Conservation (phyloP, 495 filamentous ascomycete genomes). For the Xylaria palmicola region DNA sequence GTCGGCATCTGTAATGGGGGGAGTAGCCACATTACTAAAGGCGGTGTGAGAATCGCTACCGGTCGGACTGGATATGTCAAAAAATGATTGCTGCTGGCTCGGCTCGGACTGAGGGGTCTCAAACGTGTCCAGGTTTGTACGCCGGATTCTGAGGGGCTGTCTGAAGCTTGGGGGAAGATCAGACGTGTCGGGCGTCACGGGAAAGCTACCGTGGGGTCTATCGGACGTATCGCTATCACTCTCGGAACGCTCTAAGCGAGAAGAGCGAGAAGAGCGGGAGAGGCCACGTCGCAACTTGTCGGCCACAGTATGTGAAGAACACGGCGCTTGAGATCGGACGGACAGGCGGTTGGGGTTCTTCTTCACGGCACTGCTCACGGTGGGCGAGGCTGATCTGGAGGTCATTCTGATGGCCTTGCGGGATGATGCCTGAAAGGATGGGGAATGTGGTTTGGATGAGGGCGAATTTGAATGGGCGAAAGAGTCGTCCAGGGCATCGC, state of each 20-base stretch:
- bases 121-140: conserved; percentile 33
- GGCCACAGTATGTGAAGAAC: conserved; percentile 24
- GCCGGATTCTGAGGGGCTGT: conserved; percentile 33
- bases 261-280: conserved; percentile 25
- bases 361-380: conserved; percentile 24
- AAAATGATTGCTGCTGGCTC: conserved; percentile 48
- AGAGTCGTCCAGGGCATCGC: conserved; percentile 34
- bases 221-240: conserved; percentile 23
- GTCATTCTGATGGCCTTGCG: conserved; percentile 20
- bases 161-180: conserved; percentile 31
- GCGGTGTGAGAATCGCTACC: conserved; percentile 45
- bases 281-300: conserved; percentile 43
- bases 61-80: conserved; percentile 46
- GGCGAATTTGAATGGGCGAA: conserved; percentile 23
- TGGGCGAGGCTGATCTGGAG: conserved; percentile 36
- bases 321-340: conserved; percentile 22
- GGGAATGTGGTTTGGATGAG: conserved; percentile 18
- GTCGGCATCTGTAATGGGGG: conserved; percentile 54
- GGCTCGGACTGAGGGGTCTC: conserved; percentile 36
- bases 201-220: conserved; percentile 31
- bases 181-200: conserved; percentile 50
- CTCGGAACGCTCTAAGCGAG: conserved; percentile 16
- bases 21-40: conserved; percentile 57
- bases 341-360: conserved; percentile 31
- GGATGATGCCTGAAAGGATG: conserved; percentile 18